phyloP scores from a whole-genome alignment of 2,329 filamentous ascomycete species.

The Chaetomiaceae sp. region DNA sequence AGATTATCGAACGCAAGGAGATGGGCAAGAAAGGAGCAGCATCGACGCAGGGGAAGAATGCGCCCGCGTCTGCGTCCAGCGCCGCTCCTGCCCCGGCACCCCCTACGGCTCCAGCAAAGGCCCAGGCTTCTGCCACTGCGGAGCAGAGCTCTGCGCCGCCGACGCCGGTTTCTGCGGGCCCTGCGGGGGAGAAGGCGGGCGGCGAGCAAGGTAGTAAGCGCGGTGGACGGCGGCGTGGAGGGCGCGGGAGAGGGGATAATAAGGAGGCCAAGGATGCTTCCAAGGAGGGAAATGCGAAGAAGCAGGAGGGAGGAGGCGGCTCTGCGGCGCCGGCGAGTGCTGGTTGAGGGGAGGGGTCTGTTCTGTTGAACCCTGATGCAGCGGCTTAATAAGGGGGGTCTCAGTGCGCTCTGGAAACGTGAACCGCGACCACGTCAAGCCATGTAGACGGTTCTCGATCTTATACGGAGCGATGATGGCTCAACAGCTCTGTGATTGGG shows the following conservation, averaged over 20 bases:
- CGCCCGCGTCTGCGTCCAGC: background rate
- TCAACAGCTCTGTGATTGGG: too few relatives aligned
- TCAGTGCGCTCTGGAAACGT: too few relatives aligned
- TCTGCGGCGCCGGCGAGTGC: background rate
- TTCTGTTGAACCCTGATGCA: too few relatives aligned
- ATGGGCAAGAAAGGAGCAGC: constrained; percentile 33
- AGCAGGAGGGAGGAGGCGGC: constrained; percentile 2
- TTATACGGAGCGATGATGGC: too few relatives aligned
- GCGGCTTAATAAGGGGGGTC: too few relatives aligned
- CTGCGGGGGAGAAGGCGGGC: constrained; percentile 7
- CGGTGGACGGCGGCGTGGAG: constrained; percentile 19
- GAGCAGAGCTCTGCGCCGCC: background rate
- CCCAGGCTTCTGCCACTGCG: background rate
- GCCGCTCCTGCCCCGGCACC: background rate
- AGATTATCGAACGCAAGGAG: constrained; percentile 78
- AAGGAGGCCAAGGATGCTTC: constrained; percentile 14
- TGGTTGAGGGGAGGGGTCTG: background rate
- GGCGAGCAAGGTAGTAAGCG: constrained; percentile 12
- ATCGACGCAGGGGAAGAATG: background rate
- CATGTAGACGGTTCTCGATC: too few relatives aligned
- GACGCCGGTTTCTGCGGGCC: background rate
- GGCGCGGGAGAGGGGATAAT: constrained; percentile 16
- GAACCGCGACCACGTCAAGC: too few relatives aligned
- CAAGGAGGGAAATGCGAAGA: constrained; percentile 8
- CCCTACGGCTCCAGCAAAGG: background rate